Conservation (phyloP, 345 rosid species). For the Linum tenue region DNA sequence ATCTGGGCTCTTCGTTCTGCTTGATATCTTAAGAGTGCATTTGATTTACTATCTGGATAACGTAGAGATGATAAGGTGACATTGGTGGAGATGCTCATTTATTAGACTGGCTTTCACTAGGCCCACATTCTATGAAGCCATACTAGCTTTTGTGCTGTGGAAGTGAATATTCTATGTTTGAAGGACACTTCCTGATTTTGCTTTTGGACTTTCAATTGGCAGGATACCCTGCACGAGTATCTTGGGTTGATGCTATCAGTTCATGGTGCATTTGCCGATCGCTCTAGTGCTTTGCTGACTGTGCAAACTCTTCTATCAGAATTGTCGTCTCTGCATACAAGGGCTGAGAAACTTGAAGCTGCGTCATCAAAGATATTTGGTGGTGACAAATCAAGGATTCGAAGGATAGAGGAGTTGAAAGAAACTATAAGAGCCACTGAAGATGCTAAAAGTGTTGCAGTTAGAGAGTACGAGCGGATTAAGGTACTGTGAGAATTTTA, state of each 20-base stretch:
- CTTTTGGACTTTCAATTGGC: constrained; percentile 11
- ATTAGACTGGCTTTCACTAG: neutral
- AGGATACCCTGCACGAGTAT: constrained; percentile 91
- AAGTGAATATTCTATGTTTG: neutral
- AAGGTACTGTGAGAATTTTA: constrained; percentile 37
- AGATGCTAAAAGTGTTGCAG: constrained; percentile 80
- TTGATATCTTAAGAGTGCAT: neutral
- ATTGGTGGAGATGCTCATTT: neutral
- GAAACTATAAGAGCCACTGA: constrained; percentile 72
- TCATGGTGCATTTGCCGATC: constrained; percentile 79
- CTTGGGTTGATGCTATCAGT: constrained; percentile 86
- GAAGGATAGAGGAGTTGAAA: constrained; percentile 76
- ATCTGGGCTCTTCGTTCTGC: neutral
- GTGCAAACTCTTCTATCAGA: constrained; percentile 90
- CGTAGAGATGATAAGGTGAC: neutral
- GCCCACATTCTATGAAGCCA: neutral
- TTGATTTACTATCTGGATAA: neutral
- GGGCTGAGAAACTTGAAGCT: constrained; percentile 85
- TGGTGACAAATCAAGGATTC: constrained; percentile 89
- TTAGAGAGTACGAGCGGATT: constrained; percentile 78
- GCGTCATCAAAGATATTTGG: constrained; percentile 94
- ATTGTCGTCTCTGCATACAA: constrained; percentile 53
- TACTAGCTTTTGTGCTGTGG: neutral
- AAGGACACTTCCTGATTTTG: constrained; percentile 7
- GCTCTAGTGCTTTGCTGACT: constrained; percentile 78